These are phyloP conservation scores for Suhomyces sp. DNA, from an alignment of 805 yeast species.

Conservation along the genomic window DNA sequence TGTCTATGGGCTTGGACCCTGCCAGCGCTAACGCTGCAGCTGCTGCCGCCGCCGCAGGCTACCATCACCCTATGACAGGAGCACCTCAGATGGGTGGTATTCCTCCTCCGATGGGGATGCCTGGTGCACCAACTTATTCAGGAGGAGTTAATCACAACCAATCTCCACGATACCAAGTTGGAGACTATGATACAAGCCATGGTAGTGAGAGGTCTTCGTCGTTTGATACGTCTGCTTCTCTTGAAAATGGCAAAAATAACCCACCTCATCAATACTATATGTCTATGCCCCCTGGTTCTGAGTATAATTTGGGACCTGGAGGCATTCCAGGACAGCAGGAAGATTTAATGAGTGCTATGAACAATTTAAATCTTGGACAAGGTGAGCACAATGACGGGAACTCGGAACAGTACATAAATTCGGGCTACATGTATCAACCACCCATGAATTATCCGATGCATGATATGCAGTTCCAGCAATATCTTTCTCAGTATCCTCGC, in stretches of 20 bases:
- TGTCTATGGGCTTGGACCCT: slow-evolving; percentile 38
- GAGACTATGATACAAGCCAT: slow-evolving; percentile 1
- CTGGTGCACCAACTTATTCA: slow-evolving; percentile 2
- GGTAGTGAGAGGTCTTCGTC: not conserved
- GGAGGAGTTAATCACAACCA: not conserved
- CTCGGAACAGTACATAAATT: slow-evolving; percentile 7
- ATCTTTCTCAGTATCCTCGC: slow-evolving; percentile 10
- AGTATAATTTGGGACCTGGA: not conserved
- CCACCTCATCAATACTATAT: slow-evolving; percentile 2
- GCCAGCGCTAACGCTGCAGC: slow-evolving; percentile 30
- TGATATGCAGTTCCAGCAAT: slow-evolving; percentile 15
- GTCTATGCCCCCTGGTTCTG: slow-evolving; percentile 4
- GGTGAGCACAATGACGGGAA: slow-evolving; percentile 5
- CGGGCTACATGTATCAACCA: slow-evolving; percentile 14
- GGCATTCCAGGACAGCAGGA: slow-evolving; percentile 6
- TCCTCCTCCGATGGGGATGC: slow-evolving; percentile 7
- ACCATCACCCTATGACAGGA: slow-evolving; percentile 2
- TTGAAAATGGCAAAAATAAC: not conserved
- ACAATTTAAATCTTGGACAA: slow-evolving; percentile 9
- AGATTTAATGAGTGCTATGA: slow-evolving; percentile 12
- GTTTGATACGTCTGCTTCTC: not conserved
- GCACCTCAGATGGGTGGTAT: slow-evolving; percentile 1
- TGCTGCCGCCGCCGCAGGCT: slow-evolving; percentile 21
- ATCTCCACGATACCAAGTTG: slow-evolving; percentile 7
- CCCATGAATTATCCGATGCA: slow-evolving; percentile 11